These are phyloP conservation scores for Aspergillus tamarii DNA, from an alignment of 2,329 filamentous ascomycete species.

Conservation along the genomic window DNA sequence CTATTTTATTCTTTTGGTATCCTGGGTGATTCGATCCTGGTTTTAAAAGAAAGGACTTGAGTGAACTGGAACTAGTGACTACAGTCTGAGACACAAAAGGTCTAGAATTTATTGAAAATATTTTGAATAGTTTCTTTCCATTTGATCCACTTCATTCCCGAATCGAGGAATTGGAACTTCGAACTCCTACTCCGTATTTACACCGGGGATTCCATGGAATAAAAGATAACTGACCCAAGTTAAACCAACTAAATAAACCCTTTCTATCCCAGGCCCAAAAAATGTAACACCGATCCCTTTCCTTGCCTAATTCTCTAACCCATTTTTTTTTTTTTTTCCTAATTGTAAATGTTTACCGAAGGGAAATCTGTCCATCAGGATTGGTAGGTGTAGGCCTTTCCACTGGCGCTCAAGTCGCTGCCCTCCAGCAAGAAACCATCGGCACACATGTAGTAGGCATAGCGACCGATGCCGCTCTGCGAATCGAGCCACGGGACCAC, in stretches of 20 bases:
- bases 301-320: background rate
- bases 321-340: background rate
- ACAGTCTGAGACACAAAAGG: too few relatives aligned
- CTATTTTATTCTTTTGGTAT: too few relatives aligned
- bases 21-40: too few relatives aligned
- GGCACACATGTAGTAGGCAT: slow-evolving; percentile 46
- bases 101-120: background rate
- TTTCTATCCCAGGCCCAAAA: background rate
- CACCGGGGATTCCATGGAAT: background rate
- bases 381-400: slow-evolving; percentile 30
- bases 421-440: slow-evolving; percentile 38
- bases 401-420: slow-evolving; percentile 30
- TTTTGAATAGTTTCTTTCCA: background rate
- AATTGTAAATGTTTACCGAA: background rate
- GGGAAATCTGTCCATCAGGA: background rate
- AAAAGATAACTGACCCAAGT: background rate
- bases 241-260: background rate
- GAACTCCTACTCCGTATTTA: background rate
- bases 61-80: too few relatives aligned
- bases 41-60: too few relatives aligned
- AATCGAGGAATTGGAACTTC: background rate
- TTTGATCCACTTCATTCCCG: background rate
- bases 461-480: slow-evolving; percentile 42
- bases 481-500: slow-evolving; percentile 45
- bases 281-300: background rate